Base-by-base conservation (phyloP, 306 rosid species). In the Vicia villosa region DNA sequence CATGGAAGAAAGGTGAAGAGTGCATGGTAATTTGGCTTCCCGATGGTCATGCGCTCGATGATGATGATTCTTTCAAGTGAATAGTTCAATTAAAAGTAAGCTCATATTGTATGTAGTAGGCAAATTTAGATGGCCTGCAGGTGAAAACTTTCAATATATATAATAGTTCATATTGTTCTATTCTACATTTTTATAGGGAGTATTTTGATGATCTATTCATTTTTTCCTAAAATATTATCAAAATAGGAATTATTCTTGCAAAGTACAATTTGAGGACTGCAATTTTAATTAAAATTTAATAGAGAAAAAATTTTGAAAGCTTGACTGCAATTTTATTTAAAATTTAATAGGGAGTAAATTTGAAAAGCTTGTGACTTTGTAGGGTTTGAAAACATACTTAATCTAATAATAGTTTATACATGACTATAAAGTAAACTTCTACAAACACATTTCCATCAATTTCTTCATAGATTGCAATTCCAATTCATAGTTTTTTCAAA, bases 1-100 rank as follows among this genome's bases (percentile, higher is more conserved):
- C 74, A 64, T 69, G 70, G 98, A 93, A 78, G 97, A 93, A 78
- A 85, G 98, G 59, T 90, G 76, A 64, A 47, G 30, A 69, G 21
- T 37, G 9, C 5, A 13, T n/a, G 19, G 1, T 54, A 41, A 24
- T 46, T 52, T 57, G 10, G 34, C 70, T 72, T 52, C 43, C 3
- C 30, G 60, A 41, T n/a, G 36, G 22, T 45, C 66, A 50, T 56
- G 73, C 22, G 14, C 42, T 14, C 19, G 32, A 20, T 60, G 62
- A 60, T 19, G 41, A 34, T 14, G n/a, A 71, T 56, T 78, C 15
- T 41, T 60, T 63, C 45, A 59, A 41, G 66, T 37, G 73, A 56
- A 58, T 20, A 73, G 49, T 55, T 51, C 22, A 50, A 57, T 69
- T 56, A 42, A 45, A 70, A 72, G 66, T 63, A 69, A 57, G 20